phyloP scores from a whole-genome alignment of 345 rosid species.

The Geranium brycei region DNA sequence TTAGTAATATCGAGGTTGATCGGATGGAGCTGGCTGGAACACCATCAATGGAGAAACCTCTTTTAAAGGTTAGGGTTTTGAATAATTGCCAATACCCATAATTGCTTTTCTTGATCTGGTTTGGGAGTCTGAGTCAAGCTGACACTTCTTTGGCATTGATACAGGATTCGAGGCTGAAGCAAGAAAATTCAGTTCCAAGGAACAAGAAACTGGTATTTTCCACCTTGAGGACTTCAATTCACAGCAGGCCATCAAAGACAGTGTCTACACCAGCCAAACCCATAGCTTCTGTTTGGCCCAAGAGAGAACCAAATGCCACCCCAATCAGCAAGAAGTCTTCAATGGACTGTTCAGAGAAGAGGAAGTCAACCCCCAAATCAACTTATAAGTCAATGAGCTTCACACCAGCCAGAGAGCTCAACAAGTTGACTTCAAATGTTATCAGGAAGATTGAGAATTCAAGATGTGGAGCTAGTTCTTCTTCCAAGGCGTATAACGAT shows the following conservation, averaged over 20 bases:
- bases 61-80: constrained; percentile 27
- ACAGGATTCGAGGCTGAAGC: constrained; percentile 11
- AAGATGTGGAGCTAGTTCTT: constrained; percentile 27
- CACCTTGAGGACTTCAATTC: constrained; percentile 9
- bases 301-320: constrained; percentile 15
- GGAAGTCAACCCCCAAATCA: constrained; percentile 43
- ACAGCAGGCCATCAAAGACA: constrained; percentile 8
- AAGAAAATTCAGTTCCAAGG: constrained; percentile 4
- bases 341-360: constrained; percentile 9
- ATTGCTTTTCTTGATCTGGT: too few relatives aligned
- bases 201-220: constrained; percentile 14
- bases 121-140: background rate
- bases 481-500: constrained; percentile 35
- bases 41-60: constrained; percentile 25
- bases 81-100: background rate
- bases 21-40: too few relatives aligned
- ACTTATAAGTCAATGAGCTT: constrained; percentile 38
- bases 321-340: constrained; percentile 12
- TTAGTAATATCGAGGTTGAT: too few relatives aligned
- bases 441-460: constrained; percentile 52
- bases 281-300: constrained; percentile 7
- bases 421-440: constrained; percentile 39
- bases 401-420: constrained; percentile 60
- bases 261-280: constrained; percentile 17
- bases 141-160: background rate